A percentile compares a stretch with the other conserved stretches of the same genome.
Conservation (phyloP, 2,329 filamentous ascomycete genomes). For the Sarocladium brachiariae region DNA sequence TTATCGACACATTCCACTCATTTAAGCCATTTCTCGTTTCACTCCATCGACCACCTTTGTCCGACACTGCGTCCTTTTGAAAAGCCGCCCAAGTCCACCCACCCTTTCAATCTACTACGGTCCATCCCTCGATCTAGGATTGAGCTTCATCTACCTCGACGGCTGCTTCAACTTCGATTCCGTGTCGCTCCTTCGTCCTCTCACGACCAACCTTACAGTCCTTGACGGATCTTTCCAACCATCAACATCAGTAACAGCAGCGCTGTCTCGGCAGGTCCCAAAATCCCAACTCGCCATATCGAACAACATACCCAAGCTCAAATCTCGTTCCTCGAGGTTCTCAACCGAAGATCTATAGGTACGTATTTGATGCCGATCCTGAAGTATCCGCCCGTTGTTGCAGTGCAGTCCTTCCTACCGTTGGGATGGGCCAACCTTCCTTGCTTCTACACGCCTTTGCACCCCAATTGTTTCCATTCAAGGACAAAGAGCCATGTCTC, state of each 20-base stretch:
- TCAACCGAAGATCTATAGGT: background rate
- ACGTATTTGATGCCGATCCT: background rate
- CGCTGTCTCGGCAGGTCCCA: constrained; percentile 5
- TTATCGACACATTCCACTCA: constrained; percentile 14
- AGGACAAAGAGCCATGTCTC: constrained; percentile 3
- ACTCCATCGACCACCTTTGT: constrained; percentile 12
- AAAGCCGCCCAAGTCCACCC: background rate
- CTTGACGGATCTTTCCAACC: constrained; percentile 7
- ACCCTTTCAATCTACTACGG: background rate
- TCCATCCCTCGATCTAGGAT: constrained; percentile 3
- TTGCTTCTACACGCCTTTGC: too few relatives aligned
- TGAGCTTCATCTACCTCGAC: constrained; percentile 2
- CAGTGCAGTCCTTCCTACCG: background rate
- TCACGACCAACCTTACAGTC: background rate
- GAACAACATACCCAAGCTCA: constrained; percentile 1
- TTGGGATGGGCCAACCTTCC: background rate
- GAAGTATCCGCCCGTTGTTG: too few relatives aligned
- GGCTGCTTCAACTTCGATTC: constrained; percentile 5
- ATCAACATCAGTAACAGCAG: background rate
- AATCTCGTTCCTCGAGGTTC: background rate
- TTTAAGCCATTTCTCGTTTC: constrained; percentile 12
- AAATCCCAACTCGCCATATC: background rate
- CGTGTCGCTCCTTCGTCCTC: constrained; percentile 4
- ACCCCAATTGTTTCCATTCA: constrained; percentile 1
- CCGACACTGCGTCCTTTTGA: constrained; percentile 10